Evolutionary conservation across 805 yeast genomes (phyloP).

Genomic region (Kodamaea leandrae): DNA sequence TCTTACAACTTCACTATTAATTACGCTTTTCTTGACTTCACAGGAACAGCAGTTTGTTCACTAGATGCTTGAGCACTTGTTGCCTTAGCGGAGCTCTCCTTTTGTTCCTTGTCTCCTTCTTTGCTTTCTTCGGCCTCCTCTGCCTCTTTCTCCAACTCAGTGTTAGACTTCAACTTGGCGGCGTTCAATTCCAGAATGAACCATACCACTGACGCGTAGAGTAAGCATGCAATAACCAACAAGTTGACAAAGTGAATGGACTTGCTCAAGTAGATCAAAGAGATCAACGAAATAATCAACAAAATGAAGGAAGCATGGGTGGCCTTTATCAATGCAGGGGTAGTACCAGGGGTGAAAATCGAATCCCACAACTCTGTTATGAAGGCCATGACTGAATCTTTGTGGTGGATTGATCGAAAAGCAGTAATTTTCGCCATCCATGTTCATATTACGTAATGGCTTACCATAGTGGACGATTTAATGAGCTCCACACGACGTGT

Average conservation of each 20-base stretch:
- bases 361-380: conserved; percentile 81
- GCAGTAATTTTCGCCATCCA: not conserved
- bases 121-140: conserved; percentile 13
- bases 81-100: not conserved
- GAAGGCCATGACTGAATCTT: conserved; percentile 35
- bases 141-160: conserved; percentile 34
- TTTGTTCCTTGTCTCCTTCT: not conserved
- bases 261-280: conserved; percentile 58
- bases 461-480: not conserved
- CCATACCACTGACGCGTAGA: conserved; percentile 88
- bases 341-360: conserved; percentile 87
- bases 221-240: conserved; percentile 52
- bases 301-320: conserved; percentile 80
- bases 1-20: too few species aligned
- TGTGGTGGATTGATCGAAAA: not conserved
- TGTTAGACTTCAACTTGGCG: conserved; percentile 45
- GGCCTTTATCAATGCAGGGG: conserved; percentile 85
- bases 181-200: conserved; percentile 66
- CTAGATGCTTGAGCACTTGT: conserved; percentile 2
- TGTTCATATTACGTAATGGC: conserved; percentile 1
- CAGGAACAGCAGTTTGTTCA: conserved; percentile 4
- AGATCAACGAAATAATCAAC: conserved; percentile 53
- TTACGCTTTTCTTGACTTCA: conserved; percentile 13
- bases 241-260: conserved; percentile 65
- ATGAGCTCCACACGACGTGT: conserved; percentile 8